Conservation (phyloP, 2,329 filamentous ascomycete species). For the Trichoderma gracile region DNA sequence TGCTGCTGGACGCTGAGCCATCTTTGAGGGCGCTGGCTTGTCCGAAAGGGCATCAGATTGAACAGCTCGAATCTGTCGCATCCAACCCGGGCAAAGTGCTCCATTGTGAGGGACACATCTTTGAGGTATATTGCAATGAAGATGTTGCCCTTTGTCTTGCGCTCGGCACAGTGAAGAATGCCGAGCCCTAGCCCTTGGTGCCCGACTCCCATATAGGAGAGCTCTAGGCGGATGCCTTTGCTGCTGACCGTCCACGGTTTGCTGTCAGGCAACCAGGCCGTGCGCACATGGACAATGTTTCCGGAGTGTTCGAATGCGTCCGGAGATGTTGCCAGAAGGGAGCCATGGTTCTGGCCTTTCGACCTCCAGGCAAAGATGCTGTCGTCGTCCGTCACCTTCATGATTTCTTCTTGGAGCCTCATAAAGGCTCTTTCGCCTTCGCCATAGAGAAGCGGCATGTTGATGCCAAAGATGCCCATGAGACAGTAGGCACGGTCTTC, state of each 20-base stretch:
- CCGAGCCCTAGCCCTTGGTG: neutral
- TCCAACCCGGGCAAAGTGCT: slow-evolving; percentile 9
- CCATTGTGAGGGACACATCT: slow-evolving; percentile 9
- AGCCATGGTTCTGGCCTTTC: neutral
- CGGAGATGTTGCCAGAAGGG: slow-evolving; percentile 11
- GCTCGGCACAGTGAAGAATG: slow-evolving; percentile 9
- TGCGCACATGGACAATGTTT: neutral
- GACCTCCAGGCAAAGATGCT: slow-evolving; percentile 19
- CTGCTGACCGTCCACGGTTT: neutral
- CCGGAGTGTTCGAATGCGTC: slow-evolving; percentile 6
- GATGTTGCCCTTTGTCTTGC: neutral
- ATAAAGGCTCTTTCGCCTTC: slow-evolving; percentile 15
- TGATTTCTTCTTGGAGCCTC: slow-evolving; percentile 4
- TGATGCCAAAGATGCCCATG: slow-evolving; percentile 19
- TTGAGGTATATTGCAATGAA: slow-evolving; percentile 18
- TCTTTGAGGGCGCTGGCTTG: slow-evolving; percentile 10
- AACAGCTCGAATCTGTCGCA: slow-evolving; percentile 5
- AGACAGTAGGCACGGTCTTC: slow-evolving; percentile 20
- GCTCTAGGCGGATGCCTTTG: slow-evolving; percentile 1
- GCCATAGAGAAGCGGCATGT: slow-evolving; percentile 11
- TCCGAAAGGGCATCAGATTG: neutral
- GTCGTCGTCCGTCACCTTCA: slow-evolving; percentile 18
- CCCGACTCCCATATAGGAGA: slow-evolving; percentile 13
- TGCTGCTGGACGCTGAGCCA: neutral
- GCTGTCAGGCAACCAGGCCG: neutral